phyloP scores from a whole-genome alignment of 495 filamentous ascomycete genomes.

The Aspergillus biplanus region DNA sequence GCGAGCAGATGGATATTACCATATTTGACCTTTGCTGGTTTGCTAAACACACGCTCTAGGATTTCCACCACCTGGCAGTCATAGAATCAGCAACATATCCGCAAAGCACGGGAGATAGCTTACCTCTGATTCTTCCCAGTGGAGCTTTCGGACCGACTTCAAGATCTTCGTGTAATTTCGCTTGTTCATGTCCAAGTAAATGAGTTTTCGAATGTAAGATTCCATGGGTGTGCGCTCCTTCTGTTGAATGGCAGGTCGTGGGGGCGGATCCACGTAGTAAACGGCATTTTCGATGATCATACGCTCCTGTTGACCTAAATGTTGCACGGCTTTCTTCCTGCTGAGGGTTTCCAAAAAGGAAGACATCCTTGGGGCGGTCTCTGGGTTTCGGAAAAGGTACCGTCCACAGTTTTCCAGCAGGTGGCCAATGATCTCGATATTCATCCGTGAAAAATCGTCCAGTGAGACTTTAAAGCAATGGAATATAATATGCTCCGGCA shows the following conservation, averaged over 20 bases:
- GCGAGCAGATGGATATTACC: constrained; percentile 95
- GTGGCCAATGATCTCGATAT: constrained; percentile 97
- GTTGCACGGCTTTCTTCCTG: constrained; percentile 93
- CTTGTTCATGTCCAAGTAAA: constrained; percentile 93
- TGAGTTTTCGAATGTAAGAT: constrained; percentile 85
- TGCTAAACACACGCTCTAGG: constrained; percentile 89
- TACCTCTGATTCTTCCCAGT: constrained; percentile 94
- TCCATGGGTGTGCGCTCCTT: constrained; percentile 95
- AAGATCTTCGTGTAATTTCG: constrained; percentile 90
- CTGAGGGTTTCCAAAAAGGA: constrained; percentile 94
- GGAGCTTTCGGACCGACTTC: constrained; percentile 90
- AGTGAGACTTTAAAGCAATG: constrained; percentile 97
- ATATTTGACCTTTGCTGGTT: constrained; percentile 96
- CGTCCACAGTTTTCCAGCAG: constrained; percentile 97
- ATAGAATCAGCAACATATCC: constrained; percentile 22
- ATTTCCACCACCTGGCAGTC: constrained; percentile 68
- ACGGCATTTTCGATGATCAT: constrained; percentile 99
- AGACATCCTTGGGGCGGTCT: constrained; percentile 88
- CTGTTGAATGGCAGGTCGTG: constrained; percentile 90
- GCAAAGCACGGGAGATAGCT: constrained; percentile 19
- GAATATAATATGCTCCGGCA: constrained; percentile 98
- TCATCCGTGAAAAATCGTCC: constrained; percentile 97
- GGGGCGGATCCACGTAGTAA: constrained; percentile 96
- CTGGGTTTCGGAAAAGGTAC: constrained; percentile 90
- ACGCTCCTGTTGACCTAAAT: constrained; percentile 91